A percentile compares a stretch with the other conserved stretches of the same genome.
These are phyloP conservation scores for Aspergillus spinulosporus DNA, from an alignment of 2,329 filamentous ascomycete species.

Conservation along the genomic window DNA sequence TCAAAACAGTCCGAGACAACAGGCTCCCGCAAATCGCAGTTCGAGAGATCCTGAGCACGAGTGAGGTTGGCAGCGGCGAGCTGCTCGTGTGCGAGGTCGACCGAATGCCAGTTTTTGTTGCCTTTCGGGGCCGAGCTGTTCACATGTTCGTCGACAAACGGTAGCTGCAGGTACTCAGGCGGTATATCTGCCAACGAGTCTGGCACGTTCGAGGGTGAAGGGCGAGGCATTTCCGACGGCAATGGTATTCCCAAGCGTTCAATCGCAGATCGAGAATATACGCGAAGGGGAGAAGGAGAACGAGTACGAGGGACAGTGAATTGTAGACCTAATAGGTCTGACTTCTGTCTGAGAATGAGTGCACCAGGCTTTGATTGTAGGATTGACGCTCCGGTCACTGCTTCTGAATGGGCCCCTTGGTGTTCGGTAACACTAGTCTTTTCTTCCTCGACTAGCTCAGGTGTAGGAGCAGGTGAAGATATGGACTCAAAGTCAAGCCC, in stretches of 20 bases:
- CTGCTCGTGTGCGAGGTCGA: not conserved
- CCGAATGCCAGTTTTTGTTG: not conserved
- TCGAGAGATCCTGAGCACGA: not conserved
- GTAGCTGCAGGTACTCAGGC: not conserved
- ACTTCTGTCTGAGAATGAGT: not conserved
- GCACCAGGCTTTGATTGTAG: not conserved
- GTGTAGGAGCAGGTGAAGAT: not conserved
- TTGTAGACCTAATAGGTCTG: not conserved
- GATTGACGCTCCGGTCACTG: not conserved
- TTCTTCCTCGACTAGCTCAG: not conserved
- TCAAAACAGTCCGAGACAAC: conserved; percentile 3
- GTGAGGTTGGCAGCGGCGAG: not conserved
- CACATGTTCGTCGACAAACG: not conserved
- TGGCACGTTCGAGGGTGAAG: not conserved
- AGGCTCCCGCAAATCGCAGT: not conserved
- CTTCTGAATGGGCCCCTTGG: not conserved
- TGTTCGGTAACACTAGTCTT: not conserved
- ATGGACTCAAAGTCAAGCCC: not conserved
- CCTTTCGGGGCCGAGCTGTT: not conserved
- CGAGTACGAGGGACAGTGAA: not conserved
- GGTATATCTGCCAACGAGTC: not conserved
- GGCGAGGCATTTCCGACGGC: not conserved
- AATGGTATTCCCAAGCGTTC: not conserved
- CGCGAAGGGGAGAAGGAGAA: not conserved
- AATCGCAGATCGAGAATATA: not conserved